Base-by-base conservation (phyloP, 2,329 filamentous ascomycete genomes). In the Colletotrichum sp. region DNA sequence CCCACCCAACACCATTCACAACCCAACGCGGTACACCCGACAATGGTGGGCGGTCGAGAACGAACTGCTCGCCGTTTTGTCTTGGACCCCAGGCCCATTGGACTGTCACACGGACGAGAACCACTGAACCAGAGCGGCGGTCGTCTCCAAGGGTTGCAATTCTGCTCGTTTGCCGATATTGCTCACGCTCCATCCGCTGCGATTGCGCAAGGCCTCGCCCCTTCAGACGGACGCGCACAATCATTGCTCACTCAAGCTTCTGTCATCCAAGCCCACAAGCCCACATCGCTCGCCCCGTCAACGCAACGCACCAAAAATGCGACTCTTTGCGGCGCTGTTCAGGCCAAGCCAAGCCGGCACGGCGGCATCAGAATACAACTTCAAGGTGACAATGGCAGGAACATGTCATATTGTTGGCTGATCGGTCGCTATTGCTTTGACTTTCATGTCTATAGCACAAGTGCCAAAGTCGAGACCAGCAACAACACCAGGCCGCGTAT, bases 211-310 rank as follows among this genome's bases (percentile, higher is more conserved):
- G 60, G 18, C 60, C 44, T 68, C 44, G 7, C 65, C 34, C 49
- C 64, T 76, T 74, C 70, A 52, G 74, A 69, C 49, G 70, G 64
- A 69, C 36, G 24, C n/a, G 26, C 69, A 30, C 55, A 26, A 62
- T 72, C 49, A 30, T 44, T 21, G 30, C 59, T n/a, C 44, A 52
- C 62, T 67, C 49, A 74, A 74, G 64, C 70, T 76, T 69, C 74
- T 76, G 65, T 52, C 70, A 76, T 76, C 64, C 70, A 73, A 62
- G 64, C 32, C 59, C 32, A 21, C 26, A 52, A 52, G n/a, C 44
- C 44, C 55, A 60, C 67, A 18, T 28, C 21, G 52, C 21, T 34
- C 34, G 67, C 34, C 21, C 28, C 34, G 44, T 49, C 32, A 34
- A 59, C 15, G 24, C 36, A 39, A 67, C 36, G 64, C 64, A 65